phyloP scores from a whole-genome alignment of 257 asterid genomes.

The Solanum microdontum region DNA sequence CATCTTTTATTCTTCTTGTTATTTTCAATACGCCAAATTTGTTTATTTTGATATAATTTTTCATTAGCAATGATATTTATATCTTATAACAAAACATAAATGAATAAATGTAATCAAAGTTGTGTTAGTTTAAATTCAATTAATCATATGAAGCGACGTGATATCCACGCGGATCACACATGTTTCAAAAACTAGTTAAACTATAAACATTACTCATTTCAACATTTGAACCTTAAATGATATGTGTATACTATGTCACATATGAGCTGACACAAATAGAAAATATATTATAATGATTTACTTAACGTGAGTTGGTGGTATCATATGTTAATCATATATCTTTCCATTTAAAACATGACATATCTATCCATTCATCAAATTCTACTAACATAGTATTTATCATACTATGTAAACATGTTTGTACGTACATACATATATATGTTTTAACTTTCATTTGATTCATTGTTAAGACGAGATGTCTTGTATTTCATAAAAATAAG shows the following conservation, averaged over 20 bases:
- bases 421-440: neutral
- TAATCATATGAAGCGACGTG: neutral
- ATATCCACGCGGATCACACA: neutral
- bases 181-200: neutral
- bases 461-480: neutral
- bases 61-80: neutral
- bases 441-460: neutral
- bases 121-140: neutral
- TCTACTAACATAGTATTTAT: neutral
- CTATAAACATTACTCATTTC: neutral
- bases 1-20: neutral
- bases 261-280: neutral
- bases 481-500: neutral
- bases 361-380: neutral
- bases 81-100: neutral
- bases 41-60: neutral
- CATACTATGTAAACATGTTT: neutral
- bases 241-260: neutral
- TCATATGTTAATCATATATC: neutral
- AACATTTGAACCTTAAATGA: neutral
- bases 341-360: neutral
- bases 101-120: neutral
- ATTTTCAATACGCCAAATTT: neutral
- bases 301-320: neutral
- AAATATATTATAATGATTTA: neutral